phyloP scores from a whole-genome alignment of 345 rosid genomes.

The Jatropha curcas region DNA sequence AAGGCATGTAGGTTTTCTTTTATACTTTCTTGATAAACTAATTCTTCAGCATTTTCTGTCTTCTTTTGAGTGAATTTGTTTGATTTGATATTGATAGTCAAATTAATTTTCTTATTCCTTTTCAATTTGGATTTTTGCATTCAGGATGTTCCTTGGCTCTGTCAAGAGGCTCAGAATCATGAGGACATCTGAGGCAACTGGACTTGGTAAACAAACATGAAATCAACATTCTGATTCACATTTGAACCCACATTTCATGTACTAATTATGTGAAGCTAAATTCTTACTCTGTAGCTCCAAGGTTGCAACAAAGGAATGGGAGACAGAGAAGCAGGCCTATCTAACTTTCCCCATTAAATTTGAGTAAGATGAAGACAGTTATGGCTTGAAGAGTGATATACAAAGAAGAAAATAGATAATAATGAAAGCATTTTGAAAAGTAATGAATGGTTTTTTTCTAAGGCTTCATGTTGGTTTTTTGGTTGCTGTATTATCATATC shows the following conservation, averaged over 20 bases:
- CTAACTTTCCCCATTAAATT: slow-evolving; percentile 14
- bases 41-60: neutral
- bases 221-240: slow-evolving; percentile 16
- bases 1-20: neutral
- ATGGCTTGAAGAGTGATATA: slow-evolving; percentile 24
- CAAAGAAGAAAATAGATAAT: slow-evolving; percentile 23
- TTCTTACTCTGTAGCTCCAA: slow-evolving; percentile 37
- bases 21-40: neutral
- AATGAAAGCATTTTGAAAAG: slow-evolving; percentile 25
- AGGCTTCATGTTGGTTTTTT: slow-evolving; percentile 25
- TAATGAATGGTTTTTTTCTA: slow-evolving; percentile 21
- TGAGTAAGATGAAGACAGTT: slow-evolving; percentile 13
- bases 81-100: neutral
- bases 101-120: neutral
- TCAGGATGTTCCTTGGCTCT: slow-evolving; percentile 76
- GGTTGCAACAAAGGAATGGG: slow-evolving; percentile 31
- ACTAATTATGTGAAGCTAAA: slow-evolving; percentile 19
- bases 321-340: slow-evolving; percentile 33
- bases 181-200: slow-evolving; percentile 79
- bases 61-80: neutral
- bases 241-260: slow-evolving; percentile 2
- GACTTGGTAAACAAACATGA: slow-evolving; percentile 49
- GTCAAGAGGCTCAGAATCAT: slow-evolving; percentile 90
- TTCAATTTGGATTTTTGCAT: slow-evolving; percentile 15
- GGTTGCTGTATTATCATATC: slow-evolving; percentile 24